Conservation (phyloP, 108 stramenopile genomes). For the Cyclostephanos tholiformis region DNA sequence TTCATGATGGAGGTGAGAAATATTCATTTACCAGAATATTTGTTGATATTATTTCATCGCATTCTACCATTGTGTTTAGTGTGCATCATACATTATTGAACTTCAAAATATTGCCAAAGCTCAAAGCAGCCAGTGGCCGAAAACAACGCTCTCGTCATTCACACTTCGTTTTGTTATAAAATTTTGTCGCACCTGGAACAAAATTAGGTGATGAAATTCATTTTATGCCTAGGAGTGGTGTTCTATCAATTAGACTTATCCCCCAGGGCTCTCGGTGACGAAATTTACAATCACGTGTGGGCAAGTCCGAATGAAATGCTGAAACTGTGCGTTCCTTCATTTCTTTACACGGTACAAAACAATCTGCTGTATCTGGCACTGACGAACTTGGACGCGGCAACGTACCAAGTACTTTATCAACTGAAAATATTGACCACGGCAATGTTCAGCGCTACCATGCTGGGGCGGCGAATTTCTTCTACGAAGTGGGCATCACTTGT, state of each 20-base stretch:
- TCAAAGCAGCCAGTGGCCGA: too few species aligned
- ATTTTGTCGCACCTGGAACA: too few species aligned
- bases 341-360: slow-evolving; percentile 97
- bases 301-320: slow-evolving; percentile 81
- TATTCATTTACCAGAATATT: not conserved
- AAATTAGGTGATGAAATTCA: slow-evolving; percentile 58
- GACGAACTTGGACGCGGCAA: slow-evolving; percentile 95
- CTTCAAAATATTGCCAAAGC: too few species aligned
- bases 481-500: slow-evolving; percentile 87
- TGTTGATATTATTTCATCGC: too few species aligned
- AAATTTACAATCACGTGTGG: slow-evolving; percentile 40
- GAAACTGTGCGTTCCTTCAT: slow-evolving; percentile 94
- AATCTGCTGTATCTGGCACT: slow-evolving; percentile 96
- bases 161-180: too few species aligned
- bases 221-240: slow-evolving; percentile 68
- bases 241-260: slow-evolving; percentile 54
- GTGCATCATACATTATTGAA: too few species aligned
- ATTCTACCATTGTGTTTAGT: too few species aligned
- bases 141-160: too few species aligned
- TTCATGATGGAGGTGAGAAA: slow-evolving; percentile 76
- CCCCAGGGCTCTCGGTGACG: slow-evolving; percentile 8
- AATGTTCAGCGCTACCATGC: slow-evolving; percentile 90
- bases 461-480: slow-evolving; percentile 71
- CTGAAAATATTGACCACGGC: slow-evolving; percentile 99
- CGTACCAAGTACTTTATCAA: slow-evolving; percentile 98